A percentile compares a stretch with the other conserved stretches of the same genome.
Evolutionary conservation across 1,139 yeast species (phyloP).

Genomic region (Saccharomyces hybrid): DNA sequence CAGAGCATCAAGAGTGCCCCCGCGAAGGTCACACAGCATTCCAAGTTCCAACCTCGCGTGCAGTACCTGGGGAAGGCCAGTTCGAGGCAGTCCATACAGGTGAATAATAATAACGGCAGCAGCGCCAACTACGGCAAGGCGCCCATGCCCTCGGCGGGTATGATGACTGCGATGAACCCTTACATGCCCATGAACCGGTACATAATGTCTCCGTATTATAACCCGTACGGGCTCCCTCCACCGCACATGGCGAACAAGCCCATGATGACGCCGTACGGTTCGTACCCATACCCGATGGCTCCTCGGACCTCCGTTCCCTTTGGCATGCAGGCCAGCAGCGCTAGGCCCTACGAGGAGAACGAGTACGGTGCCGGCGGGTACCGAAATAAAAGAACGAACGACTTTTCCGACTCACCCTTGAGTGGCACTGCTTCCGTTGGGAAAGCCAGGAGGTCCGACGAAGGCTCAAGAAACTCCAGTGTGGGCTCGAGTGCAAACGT

Average conservation of each 20-base stretch:
- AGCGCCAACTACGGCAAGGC: constrained; percentile 2
- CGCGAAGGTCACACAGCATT: constrained; percentile 7
- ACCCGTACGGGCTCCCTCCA: constrained; percentile 9
- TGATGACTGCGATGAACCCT: not conserved
- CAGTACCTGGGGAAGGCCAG: constrained; percentile 3
- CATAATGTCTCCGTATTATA: constrained; percentile 24
- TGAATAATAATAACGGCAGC: not conserved
- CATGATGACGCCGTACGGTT: not conserved
- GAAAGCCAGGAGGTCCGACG: not conserved
- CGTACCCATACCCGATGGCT: not conserved
- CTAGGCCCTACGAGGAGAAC: not conserved
- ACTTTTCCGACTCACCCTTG: not conserved
- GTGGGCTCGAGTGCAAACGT: not conserved
- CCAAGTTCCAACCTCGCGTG: constrained; percentile 7
- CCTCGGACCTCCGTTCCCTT: not conserved
- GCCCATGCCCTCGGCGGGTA: constrained; percentile 1
- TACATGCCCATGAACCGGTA: constrained; percentile 9
- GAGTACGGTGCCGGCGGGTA: not conserved
- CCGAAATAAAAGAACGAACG: not conserved
- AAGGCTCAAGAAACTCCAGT: not conserved
- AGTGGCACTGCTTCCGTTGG: not conserved
- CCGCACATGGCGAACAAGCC: not conserved
- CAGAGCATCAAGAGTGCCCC: constrained; percentile 7
- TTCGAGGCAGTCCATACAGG: constrained; percentile 2
- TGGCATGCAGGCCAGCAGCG: not conserved